phyloP scores from a whole-genome alignment of 1,284 basidiomycete genomes.

The Thecaphora thlaspeos region DNA sequence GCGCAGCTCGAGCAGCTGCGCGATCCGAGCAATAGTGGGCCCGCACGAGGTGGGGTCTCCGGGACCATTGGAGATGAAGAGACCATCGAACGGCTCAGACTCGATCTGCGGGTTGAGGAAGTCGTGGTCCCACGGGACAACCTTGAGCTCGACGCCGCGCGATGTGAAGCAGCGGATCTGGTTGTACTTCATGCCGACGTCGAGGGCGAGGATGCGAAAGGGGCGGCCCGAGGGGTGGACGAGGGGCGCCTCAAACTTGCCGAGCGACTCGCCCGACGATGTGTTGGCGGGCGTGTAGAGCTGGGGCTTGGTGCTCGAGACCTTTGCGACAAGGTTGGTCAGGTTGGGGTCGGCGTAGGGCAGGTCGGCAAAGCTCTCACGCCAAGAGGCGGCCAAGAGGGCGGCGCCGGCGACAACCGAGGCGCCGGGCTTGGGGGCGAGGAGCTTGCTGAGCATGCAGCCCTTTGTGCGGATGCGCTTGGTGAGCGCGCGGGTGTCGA shows the following conservation, averaged over 20 bases:
- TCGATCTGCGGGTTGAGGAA: too few species aligned
- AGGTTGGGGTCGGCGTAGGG: constrained; percentile 86
- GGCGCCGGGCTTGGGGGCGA: constrained; percentile 48
- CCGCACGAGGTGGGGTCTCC: too few species aligned
- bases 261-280: constrained; percentile 58
- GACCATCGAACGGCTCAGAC: too few species aligned
- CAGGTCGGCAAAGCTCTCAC: constrained; percentile 75
- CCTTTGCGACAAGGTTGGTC: constrained; percentile 84
- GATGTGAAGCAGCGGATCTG: too few species aligned
- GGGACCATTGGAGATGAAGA: too few species aligned
- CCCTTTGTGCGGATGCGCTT: constrained; percentile 95
- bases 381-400: constrained; percentile 69
- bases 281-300: constrained; percentile 64
- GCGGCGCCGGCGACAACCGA: constrained; percentile 36
- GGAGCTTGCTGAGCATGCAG: constrained; percentile 69
- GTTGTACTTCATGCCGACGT: too few species aligned
- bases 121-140: too few species aligned
- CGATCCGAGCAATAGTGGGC: too few species aligned
- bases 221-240: constrained; percentile 79
- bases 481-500: constrained; percentile 95
- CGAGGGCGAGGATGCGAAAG: constrained; percentile 87
- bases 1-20: too few species aligned
- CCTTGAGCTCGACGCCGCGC: too few species aligned
- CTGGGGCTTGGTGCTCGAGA: constrained; percentile 72
- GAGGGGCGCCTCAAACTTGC: constrained; percentile 59